Conservation (phyloP, 768 basidiomycete species). For the Sporobolomyces pararoseus region DNA sequence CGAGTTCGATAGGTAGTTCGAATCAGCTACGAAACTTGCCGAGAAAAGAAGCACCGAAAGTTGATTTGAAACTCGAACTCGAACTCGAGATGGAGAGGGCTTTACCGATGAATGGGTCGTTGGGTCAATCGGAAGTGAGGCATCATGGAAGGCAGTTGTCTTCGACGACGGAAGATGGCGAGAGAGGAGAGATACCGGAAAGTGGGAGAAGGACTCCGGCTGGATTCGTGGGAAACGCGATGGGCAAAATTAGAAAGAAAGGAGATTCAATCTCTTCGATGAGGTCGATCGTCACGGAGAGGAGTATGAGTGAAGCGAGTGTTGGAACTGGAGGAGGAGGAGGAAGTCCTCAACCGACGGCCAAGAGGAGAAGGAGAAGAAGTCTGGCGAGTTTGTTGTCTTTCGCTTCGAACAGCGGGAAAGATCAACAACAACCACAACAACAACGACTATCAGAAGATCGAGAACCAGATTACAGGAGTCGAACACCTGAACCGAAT, state of each 20-base stretch:
- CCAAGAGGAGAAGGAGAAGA: slow-evolving; percentile 17
- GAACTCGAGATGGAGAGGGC: slow-evolving; percentile 28
- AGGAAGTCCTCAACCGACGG: not conserved
- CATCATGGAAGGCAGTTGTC: not conserved
- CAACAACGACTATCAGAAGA: too few relatives aligned
- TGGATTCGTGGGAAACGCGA: slow-evolving; percentile 16
- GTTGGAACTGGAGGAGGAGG: slow-evolving; percentile 3
- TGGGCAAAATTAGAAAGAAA: slow-evolving; percentile 5
- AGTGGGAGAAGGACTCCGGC: slow-evolving; percentile 1
- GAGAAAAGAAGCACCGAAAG: slow-evolving; percentile 32
- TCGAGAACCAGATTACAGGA: not conserved
- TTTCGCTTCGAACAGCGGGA: slow-evolving; percentile 6
- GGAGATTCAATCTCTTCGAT: slow-evolving; percentile 13
- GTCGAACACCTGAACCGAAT: slow-evolving; percentile 1
- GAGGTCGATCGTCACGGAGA: not conserved
- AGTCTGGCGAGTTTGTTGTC: slow-evolving; percentile 33
- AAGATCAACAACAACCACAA: too few relatives aligned
- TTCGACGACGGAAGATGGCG: not conserved
- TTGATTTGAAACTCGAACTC: slow-evolving; percentile 20
- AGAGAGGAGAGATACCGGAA: not conserved
- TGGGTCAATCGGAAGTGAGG: not conserved
- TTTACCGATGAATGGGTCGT: not conserved
- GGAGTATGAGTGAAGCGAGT: slow-evolving; percentile 9
- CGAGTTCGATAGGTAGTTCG: too few relatives aligned
- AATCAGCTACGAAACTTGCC: not conserved